Evolutionary conservation across 2,329 filamentous ascomycete species (phyloP).

Genomic region (Rutstroemia sp.): DNA sequence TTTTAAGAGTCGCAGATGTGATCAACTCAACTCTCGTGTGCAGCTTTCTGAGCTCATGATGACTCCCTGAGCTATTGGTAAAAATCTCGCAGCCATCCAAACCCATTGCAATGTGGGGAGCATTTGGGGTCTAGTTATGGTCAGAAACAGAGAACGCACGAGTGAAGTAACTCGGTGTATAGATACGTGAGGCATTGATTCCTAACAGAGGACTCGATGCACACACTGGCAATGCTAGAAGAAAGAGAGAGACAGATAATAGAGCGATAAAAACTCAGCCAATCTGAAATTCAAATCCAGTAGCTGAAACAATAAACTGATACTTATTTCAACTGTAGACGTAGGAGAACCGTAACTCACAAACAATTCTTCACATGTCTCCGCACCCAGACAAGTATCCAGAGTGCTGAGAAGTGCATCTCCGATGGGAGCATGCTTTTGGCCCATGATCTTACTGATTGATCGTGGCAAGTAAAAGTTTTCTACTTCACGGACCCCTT

Average conservation of each 20-base stretch:
- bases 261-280: too few species aligned
- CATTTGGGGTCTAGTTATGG: conserved; percentile 32
- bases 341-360: too few species aligned
- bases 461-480: conserved; percentile 56
- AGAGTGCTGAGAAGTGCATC: conserved; percentile 45
- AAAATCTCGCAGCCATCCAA: conserved; percentile 66
- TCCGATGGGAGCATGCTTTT: conserved; percentile 47
- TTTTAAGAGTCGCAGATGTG: conserved; percentile 55
- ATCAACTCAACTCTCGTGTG: conserved; percentile 58
- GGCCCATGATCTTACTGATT: conserved; percentile 42
- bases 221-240: too few species aligned
- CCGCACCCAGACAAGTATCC: conserved; percentile 56
- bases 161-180: too few species aligned
- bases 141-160: too few species aligned
- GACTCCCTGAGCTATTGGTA: conserved; percentile 61
- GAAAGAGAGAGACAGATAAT: too few species aligned
- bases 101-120: conserved; percentile 46
- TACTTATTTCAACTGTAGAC: too few species aligned
- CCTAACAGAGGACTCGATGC: too few species aligned
- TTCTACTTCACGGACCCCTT: conserved; percentile 49
- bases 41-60: conserved; percentile 62
- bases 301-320: too few species aligned
- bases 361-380: conserved; percentile 65
- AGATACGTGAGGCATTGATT: too few species aligned
- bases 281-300: too few species aligned